Base-by-base conservation (phyloP, 2,329 filamentous ascomycete species). In the Curvularia sp. region DNA sequence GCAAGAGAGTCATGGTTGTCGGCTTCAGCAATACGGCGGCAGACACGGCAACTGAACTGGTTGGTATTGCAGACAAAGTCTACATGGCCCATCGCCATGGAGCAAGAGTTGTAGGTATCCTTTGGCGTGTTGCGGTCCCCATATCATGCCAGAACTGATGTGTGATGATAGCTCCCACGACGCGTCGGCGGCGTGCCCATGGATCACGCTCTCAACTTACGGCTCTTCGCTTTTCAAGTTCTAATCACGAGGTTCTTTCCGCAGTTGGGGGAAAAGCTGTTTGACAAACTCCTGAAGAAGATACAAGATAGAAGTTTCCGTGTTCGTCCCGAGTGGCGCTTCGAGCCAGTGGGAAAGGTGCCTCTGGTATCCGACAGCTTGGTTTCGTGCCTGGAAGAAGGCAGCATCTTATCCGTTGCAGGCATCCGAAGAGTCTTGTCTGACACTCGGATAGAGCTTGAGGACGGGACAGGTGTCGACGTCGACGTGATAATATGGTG, bases 401-500 rank as follows among this genome's bases (percentile, higher is more conserved):
- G 67, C 23, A 52, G 42, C 12, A 63, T 71, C 21, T 39, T 48
- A 9, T 71, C 68, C 3, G 57, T 62, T 19, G 61, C 59, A 28
- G 65, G 65, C 2, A 50, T 71, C 3, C 64, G 55, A 10, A 55
- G 62, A 5, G 43, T 68, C 32, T 3, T 65, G 13, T 43, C 49
- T 1, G 30, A 25, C 3, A 61, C 30, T 5, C 4, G 49, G 21
- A 66, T 76, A n/a, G 72, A 74, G 41, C 68, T 75, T 18, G 61
- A 67, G 12, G 72, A 78, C 50, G 73, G 67, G 4, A 69, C 60
- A 9, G 57, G 32, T 19, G 49, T 67, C 3, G 73, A 73, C n/a
- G 60, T 78, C 18, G 76, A 78, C 49, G 64, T 62, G 2, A 63
- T 78, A n/a, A 74, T 77, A 36, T 73, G 62, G 58, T 75, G 75